Percentiles rank a stretch among this genome's conserved stretches.
Conservation (phyloP, 2,329 filamentous ascomycete genomes). For the Pleomassaria siparia region DNA sequence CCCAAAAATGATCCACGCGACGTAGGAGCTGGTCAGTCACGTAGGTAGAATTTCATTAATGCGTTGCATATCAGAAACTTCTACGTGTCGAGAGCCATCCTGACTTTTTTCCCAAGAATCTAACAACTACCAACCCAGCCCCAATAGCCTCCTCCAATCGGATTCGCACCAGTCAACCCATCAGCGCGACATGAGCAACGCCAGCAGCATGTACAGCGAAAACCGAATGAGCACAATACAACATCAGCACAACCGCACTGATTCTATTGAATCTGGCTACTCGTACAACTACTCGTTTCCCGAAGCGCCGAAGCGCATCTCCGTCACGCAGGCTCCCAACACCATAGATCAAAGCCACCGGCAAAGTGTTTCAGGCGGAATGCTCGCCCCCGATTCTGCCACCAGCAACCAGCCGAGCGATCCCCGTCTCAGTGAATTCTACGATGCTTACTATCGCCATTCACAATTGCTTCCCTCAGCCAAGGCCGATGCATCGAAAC, state of each 20-base stretch:
- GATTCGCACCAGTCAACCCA: conserved; percentile 26
- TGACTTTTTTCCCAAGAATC: conserved; percentile 27
- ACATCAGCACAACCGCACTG: conserved; percentile 19
- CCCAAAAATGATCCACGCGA: not conserved
- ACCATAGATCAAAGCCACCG: conserved; percentile 17
- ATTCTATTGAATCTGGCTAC: conserved; percentile 15
- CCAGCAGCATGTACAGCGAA: conserved; percentile 39
- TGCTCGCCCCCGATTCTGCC: conserved; percentile 18
- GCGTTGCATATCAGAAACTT: conserved; percentile 22
- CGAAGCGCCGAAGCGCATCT: conserved; percentile 22
- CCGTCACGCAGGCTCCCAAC: conserved; percentile 11
- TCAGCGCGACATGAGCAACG: conserved; percentile 31
- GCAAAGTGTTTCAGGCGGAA: conserved; percentile 16
- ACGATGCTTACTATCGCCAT: conserved; percentile 42
- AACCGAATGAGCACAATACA: conserved; percentile 24
- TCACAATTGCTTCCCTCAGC: conserved; percentile 20
- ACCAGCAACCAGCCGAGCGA: conserved; percentile 16
- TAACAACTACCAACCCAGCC: conserved; percentile 20
- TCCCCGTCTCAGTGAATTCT: conserved; percentile 42
- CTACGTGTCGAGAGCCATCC: conserved; percentile 22
- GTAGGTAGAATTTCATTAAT: conserved; percentile 37
- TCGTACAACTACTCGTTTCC: conserved; percentile 21
- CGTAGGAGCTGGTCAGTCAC: conserved; percentile 25
- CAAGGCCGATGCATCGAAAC: conserved; percentile 14
- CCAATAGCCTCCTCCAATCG: conserved; percentile 18